phyloP scores from a whole-genome alignment of 2,329 filamentous ascomycete genomes.

The Reticulascus tulasneorum region DNA sequence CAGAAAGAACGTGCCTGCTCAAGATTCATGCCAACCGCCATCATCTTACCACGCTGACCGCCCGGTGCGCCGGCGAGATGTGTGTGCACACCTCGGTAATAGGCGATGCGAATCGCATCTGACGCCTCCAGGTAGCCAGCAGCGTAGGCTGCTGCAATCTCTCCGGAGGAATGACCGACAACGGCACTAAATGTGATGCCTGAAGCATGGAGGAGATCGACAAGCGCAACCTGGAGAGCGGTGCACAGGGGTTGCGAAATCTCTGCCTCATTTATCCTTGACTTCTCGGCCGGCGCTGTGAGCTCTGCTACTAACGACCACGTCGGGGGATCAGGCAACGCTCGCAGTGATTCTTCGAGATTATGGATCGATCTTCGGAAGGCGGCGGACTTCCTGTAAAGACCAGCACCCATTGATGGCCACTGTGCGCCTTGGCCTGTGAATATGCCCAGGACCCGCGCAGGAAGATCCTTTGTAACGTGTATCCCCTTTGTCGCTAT shows the following conservation, averaged over 20 bases:
- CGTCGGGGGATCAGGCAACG: conserved; percentile 18
- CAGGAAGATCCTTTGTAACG: neutral
- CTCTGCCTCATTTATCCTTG: conserved; percentile 15
- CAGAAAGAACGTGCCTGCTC: conserved; percentile 13
- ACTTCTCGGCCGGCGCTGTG: conserved; percentile 10
- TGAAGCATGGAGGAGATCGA: conserved; percentile 21
- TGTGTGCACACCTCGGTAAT: conserved; percentile 15
- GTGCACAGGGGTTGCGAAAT: conserved; percentile 13
- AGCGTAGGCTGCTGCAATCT: conserved; percentile 47
- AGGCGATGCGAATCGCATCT: conserved; percentile 22
- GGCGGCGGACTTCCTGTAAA: conserved; percentile 11
- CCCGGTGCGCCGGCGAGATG: conserved; percentile 2
- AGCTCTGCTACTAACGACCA: conserved; percentile 23
- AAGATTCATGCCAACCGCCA: conserved; percentile 17
- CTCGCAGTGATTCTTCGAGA: conserved; percentile 16
- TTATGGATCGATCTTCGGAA: conserved; percentile 12
- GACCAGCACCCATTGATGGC: conserved; percentile 17
- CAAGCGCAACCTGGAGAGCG: conserved; percentile 19
- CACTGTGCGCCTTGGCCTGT: conserved; percentile 29
- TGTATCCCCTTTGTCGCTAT: too few species aligned
- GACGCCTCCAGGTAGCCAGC: conserved; percentile 31
- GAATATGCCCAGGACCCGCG: conserved; percentile 19
- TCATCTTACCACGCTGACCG: conserved; percentile 18
- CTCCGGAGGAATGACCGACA: conserved; percentile 46
- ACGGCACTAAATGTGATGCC: conserved; percentile 31